Evolutionary conservation across 805 yeast genomes (phyloP), one percentile per base, ranked within the genome.

Genomic region (Ogataea pilisensis): DNA sequence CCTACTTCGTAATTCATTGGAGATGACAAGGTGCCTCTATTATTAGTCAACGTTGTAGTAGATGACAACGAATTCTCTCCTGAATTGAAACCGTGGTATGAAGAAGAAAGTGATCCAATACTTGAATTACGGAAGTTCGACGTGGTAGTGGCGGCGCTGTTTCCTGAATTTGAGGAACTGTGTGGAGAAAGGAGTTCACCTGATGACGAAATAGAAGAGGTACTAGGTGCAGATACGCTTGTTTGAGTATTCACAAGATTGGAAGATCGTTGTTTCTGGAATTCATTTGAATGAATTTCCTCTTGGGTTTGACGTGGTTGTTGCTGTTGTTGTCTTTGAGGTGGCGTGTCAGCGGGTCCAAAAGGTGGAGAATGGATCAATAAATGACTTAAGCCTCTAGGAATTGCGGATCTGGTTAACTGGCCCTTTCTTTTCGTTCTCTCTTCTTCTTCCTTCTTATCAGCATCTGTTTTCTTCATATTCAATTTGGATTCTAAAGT

Each of bases 301-400:
- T 27, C 14, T 27, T 27, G 29, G 5, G 32, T 21, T 12, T 8
- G 25, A 25, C 31, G 36, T 26, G 13, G 33, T 24, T 19, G 31
- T 27, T 34, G 43, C 22, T 39, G 40, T 34, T 41, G 49, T 18
- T 39, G 47, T 27, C 24, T 41, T 32, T 27, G 31, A 28, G 37
- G 30, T 19, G 35, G 34, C 2, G 12, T 30, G 16, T 35, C 57
- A 27, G 53, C 63, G 16, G 67, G 65, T 12, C 55, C 48, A 12
- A 54, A 31, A 6, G 67, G 64, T 7, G 69, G 65, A 2, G 67
- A 63, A 42, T 63, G 72, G 18, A 66, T 67, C 35, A 78, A 54
- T 35, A 78, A 57, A 54, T 76, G 77, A 18, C 74, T 65, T 42
- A 78, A 54, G 11, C 78, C 73, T 52, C 72, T 72, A 3, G 84